Conservation (phyloP, 2,329 filamentous ascomycete genomes). For the Herpomyces periplanetae region DNA sequence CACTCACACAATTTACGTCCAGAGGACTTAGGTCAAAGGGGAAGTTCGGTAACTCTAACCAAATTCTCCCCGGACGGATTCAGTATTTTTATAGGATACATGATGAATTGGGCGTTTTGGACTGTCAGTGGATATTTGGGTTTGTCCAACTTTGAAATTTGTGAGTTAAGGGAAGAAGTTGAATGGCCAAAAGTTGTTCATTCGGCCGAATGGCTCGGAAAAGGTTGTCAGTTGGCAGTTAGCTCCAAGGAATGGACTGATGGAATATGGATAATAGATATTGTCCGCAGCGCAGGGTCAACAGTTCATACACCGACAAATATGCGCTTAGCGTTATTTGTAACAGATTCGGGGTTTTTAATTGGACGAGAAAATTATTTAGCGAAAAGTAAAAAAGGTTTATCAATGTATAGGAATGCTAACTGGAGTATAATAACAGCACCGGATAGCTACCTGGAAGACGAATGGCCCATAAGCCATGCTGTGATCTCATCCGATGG, state of each 20-base stretch:
- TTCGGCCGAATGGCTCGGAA: constrained; percentile 49
- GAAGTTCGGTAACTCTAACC: constrained; percentile 31
- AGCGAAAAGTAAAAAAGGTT: no score
- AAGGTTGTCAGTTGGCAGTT: constrained; percentile 49
- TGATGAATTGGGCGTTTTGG: constrained; percentile 78
- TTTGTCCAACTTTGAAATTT: constrained; percentile 39
- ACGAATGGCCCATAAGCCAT: constrained; percentile 70
- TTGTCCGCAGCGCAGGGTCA: constrained; percentile 67
- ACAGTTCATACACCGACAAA: constrained; percentile 75
- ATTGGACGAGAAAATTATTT: constrained; percentile 76
- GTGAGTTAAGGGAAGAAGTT: constrained; percentile 27
- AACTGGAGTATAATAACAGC: constrained; percentile 68
- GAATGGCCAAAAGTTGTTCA: constrained; percentile 43
- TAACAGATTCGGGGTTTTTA: constrained; percentile 57
- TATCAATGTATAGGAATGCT: no score
- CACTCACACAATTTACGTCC: constrained; percentile 36
- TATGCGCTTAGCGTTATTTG: constrained; percentile 48
- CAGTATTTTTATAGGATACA: constrained; percentile 69
- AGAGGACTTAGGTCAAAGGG: no score
- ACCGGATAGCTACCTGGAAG: constrained; percentile 40
- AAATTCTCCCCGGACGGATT: constrained; percentile 82
- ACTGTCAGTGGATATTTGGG: constrained; percentile 80
- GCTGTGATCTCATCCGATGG: constrained; percentile 67
- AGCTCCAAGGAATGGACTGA: constrained; percentile 27
- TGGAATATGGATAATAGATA: constrained; percentile 51